Conservation (phyloP, 768 basidiomycete genomes). For the Neoboletus subvelutipes region DNA sequence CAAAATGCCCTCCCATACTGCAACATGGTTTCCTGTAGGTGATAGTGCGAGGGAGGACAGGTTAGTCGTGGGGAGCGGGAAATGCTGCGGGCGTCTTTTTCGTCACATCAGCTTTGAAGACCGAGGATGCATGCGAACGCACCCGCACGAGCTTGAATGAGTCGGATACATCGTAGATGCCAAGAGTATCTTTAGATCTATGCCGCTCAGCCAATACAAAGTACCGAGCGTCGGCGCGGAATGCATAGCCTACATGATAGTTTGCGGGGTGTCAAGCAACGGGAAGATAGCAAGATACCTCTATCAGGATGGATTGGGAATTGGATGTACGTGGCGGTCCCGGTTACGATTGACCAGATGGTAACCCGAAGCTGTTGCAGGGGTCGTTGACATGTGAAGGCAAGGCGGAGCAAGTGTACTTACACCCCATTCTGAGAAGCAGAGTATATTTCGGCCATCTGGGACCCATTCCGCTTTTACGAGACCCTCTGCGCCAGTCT, state of each 20-base stretch:
- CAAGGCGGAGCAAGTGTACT: slow-evolving; percentile 35
- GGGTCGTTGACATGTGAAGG: slow-evolving; percentile 2
- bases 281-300: slow-evolving; percentile 43
- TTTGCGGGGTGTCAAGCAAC: background rate
- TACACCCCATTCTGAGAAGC: slow-evolving; percentile 94
- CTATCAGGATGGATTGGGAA: slow-evolving; percentile 79
- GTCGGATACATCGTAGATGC: slow-evolving; percentile 75
- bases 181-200: slow-evolving; percentile 83
- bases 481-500: slow-evolving; percentile 81
- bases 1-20: slow-evolving; percentile 82
- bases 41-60: slow-evolving; percentile 72
- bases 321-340: slow-evolving; percentile 79
- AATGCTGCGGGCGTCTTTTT: slow-evolving; percentile 57
- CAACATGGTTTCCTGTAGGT: slow-evolving; percentile 71
- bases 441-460: slow-evolving; percentile 77
- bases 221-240: slow-evolving; percentile 78
- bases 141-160: slow-evolving; percentile 75
- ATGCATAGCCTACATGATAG: slow-evolving; percentile 60
- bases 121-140: slow-evolving; percentile 4
- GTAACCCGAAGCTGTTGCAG: slow-evolving; percentile 72
- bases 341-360: slow-evolving; percentile 79
- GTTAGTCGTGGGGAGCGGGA: slow-evolving; percentile 72
- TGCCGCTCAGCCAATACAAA: slow-evolving; percentile 87
- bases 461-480: slow-evolving; percentile 89
- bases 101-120: slow-evolving; percentile 21